Evolutionary conservation across 257 asterid species (phyloP).

Genomic region (Mentha longifolia): DNA sequence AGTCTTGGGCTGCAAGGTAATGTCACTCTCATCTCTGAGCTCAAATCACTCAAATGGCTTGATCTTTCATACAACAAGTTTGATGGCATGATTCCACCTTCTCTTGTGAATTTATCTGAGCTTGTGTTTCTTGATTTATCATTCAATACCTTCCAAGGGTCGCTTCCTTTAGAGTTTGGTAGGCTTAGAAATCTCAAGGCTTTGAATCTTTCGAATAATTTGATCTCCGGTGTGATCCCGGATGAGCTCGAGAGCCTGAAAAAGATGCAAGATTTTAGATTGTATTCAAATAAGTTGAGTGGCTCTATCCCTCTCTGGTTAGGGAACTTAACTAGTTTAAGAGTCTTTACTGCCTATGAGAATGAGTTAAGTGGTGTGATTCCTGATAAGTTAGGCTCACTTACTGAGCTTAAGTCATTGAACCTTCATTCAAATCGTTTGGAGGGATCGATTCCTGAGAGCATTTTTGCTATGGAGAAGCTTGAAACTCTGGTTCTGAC

Average conservation of each 20-base stretch:
- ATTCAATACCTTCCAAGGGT: slow-evolving; percentile 64
- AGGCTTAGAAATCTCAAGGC: slow-evolving; percentile 58
- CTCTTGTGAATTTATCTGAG: slow-evolving; percentile 60
- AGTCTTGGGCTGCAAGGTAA: slow-evolving; percentile 78
- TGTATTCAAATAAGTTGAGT: slow-evolving; percentile 65
- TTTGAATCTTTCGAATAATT: slow-evolving; percentile 71
- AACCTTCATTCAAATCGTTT: slow-evolving; percentile 86
- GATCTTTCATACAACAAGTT: slow-evolving; percentile 87
- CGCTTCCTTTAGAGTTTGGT: slow-evolving; percentile 68
- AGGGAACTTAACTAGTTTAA: slow-evolving; percentile 62
- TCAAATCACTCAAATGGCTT: slow-evolving; percentile 75
- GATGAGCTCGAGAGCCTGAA: slow-evolving; percentile 61
- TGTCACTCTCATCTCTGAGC: slow-evolving; percentile 66
- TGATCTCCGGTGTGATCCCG: slow-evolving; percentile 65
- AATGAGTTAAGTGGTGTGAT: slow-evolving; percentile 76
- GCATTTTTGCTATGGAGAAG: slow-evolving; percentile 73
- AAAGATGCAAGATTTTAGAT: slow-evolving; percentile 67
- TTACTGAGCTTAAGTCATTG: slow-evolving; percentile 59
- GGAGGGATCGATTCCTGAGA: slow-evolving; percentile 79
- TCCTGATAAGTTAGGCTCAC: slow-evolving; percentile 70
- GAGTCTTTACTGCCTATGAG: slow-evolving; percentile 83
- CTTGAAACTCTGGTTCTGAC: slow-evolving; percentile 77
- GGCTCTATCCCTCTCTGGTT: slow-evolving; percentile 90
- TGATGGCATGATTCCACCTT: slow-evolving; percentile 67
- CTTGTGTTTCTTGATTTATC: slow-evolving; percentile 95